phyloP scores from a whole-genome alignment of 225 moss, liverwort and hornwort genomes.

The Pseudisothecium myosuroides region DNA sequence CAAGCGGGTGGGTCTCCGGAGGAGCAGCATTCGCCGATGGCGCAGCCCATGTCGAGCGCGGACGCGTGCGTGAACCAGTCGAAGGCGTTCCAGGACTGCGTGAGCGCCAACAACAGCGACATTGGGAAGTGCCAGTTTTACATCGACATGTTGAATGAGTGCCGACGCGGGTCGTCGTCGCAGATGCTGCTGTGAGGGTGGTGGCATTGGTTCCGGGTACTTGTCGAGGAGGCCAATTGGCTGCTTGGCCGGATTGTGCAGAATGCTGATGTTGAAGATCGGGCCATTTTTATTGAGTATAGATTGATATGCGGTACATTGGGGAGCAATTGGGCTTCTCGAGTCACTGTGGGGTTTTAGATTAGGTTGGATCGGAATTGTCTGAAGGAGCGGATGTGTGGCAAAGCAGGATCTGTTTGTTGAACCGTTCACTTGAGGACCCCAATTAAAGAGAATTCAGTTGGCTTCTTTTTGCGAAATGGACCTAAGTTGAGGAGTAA shows the following conservation, averaged over 20 bases:
- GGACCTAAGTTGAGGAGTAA: not conserved
- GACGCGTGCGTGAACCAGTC: slow-evolving; percentile 73
- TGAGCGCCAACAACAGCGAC: slow-evolving; percentile 67
- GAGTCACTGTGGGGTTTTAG: not conserved
- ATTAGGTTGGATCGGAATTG: not conserved
- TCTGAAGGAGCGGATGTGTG: not conserved
- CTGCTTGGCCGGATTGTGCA: not conserved
- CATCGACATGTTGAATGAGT: slow-evolving; percentile 93
- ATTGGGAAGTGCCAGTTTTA: slow-evolving; percentile 98
- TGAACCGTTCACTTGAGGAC: not conserved
- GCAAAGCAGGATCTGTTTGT: not conserved
- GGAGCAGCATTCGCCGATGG: slow-evolving; percentile 21
- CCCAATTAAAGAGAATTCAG: not conserved
- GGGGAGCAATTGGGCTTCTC: not conserved
- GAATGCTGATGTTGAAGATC: not conserved
- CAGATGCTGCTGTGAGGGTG: slow-evolving; percentile 14
- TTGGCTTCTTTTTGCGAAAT: not conserved
- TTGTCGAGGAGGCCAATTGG: not conserved
- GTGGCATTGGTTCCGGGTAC: not conserved
- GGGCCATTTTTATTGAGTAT: not conserved
- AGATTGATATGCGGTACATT: not conserved
- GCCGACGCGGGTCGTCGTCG: slow-evolving; percentile 52
- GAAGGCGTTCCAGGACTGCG: slow-evolving; percentile 91
- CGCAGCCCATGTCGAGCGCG: slow-evolving; percentile 35
- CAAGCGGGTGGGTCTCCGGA: slow-evolving; percentile 14